These are phyloP conservation scores for Agrocybe praecox DNA, from an alignment of 768 basidiomycete species.

Conservation along the genomic window DNA sequence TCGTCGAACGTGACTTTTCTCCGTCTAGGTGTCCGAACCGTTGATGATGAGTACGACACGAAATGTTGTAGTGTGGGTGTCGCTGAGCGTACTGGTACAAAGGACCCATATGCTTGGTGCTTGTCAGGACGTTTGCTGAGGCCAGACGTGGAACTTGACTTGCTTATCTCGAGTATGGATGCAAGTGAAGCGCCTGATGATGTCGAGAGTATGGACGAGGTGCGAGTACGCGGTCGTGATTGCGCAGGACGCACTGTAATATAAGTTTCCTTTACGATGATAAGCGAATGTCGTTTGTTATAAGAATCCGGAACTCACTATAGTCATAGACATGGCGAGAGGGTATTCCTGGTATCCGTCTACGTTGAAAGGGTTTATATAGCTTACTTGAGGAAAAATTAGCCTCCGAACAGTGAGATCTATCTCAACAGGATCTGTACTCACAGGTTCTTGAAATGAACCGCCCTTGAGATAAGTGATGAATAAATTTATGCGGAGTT, in stretches of 20 bases:
- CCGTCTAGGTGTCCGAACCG: conserved; percentile 12
- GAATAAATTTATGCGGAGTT: neutral
- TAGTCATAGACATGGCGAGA: neutral
- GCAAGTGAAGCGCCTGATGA: conserved; percentile 22
- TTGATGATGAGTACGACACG: conserved; percentile 15
- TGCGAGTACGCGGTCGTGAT: conserved; percentile 20
- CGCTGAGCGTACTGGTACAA: conserved; percentile 30
- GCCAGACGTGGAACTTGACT: conserved; percentile 20
- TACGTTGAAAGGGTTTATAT: neutral
- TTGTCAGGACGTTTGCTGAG: conserved; percentile 20
- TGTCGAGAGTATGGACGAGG: conserved; percentile 28
- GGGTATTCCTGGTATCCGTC: neutral
- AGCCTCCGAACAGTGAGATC: neutral
- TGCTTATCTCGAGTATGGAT: conserved; percentile 24
- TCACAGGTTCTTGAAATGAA: too few relatives aligned
- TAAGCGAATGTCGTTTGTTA: neutral
- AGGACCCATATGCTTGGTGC: conserved; percentile 27
- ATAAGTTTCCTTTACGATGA: neutral
- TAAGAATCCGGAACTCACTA: neutral
- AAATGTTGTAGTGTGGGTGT: conserved; percentile 21
- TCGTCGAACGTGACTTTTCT: conserved; percentile 23
- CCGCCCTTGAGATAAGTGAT: too few relatives aligned
- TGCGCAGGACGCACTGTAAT: neutral
- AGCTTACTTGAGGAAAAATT: neutral
- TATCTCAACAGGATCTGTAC: neutral